Evolutionary conservation across 1,139 yeast genomes (phyloP), one percentile per base, ranked within the genome.

Genomic region (Protomyces macrosporus): DNA sequence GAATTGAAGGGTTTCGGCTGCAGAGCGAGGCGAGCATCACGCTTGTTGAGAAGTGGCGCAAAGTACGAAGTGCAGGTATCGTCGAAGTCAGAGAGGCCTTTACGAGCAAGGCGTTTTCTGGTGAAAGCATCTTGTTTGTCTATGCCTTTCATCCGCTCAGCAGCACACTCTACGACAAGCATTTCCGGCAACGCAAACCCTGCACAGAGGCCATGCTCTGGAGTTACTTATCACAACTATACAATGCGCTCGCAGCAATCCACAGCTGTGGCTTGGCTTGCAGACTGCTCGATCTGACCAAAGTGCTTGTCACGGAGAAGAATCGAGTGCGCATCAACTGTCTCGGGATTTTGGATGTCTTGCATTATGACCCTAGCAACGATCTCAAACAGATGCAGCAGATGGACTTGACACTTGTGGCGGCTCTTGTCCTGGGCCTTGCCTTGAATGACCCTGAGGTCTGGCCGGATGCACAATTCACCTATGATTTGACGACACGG

Each of bases 31-130:
- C 80, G 66, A 79, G 83, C 52, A 77, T 86, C 65, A 71, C 77
- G 33, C 72, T 75, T 4, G 78, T 85, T 54, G 81, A 81, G 66
- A 78, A 73, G 61, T 86, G 90, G 90, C 75, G 75, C 56, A 73
- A 75, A 52, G 71, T 83, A 9, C 75, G 79, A 36, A 77, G 78
- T 68, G 82, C 91, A 12, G 85, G 86, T 69, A 77, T 90, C 16
- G 89, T 88, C 1, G 79, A 81, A 50, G 75, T 90, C 6, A 81
- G 83, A 60, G 97, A 91, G 72, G 90, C 95, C 9, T 93, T 93
- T 73, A 87, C 97, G 0, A 86, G 95, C 9, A 82, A 90, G 67
- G 88, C 91, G 4, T 93, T 95, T 76, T 91, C 90, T 50, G 93
- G 88, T 68, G 80, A 82, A 66, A 84, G 70, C 7, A 64, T 68